Evolutionary conservation across 208 protist genomes (phyloP).

Genomic region (Leishmania martiniquensis): DNA sequence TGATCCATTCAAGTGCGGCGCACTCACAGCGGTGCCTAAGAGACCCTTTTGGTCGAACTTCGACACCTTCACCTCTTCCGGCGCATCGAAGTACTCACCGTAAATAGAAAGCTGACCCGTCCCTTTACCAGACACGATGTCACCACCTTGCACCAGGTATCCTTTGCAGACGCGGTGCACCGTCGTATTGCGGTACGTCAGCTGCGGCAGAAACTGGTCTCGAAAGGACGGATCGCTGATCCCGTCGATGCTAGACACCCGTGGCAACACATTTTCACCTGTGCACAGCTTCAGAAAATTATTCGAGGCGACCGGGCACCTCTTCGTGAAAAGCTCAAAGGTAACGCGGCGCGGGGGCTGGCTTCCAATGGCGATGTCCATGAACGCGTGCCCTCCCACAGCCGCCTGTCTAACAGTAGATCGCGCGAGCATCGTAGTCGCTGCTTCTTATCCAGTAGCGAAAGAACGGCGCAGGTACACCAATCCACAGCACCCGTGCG

Average conservation of each 20-base stretch:
- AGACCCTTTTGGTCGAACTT: conserved; percentile 86
- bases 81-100: conserved; percentile 93
- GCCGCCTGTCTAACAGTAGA: conserved; percentile 30
- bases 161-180: conserved; percentile 94
- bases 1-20: conserved; percentile 96
- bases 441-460: background rate
- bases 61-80: conserved; percentile 94
- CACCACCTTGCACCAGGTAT: conserved; percentile 94
- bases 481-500: background rate
- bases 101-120: conserved; percentile 97
- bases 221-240: conserved; percentile 71
- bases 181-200: conserved; percentile 88
- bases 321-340: conserved; percentile 82
- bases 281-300: conserved; percentile 93
- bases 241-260: conserved; percentile 53
- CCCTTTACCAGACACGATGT: conserved; percentile 86
- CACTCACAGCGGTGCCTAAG: conserved; percentile 98
- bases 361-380: conserved; percentile 75
- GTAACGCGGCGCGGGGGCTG: conserved; percentile 57
- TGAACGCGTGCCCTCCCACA: conserved; percentile 55
- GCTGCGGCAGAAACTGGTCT: conserved; percentile 82
- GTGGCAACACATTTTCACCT: conserved; percentile 78
- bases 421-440: conserved; percentile 45
- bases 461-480: background rate
- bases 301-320: conserved; percentile 74